Conservation (phyloP, 306 rosid species). For the Mimosa bimucronata region DNA sequence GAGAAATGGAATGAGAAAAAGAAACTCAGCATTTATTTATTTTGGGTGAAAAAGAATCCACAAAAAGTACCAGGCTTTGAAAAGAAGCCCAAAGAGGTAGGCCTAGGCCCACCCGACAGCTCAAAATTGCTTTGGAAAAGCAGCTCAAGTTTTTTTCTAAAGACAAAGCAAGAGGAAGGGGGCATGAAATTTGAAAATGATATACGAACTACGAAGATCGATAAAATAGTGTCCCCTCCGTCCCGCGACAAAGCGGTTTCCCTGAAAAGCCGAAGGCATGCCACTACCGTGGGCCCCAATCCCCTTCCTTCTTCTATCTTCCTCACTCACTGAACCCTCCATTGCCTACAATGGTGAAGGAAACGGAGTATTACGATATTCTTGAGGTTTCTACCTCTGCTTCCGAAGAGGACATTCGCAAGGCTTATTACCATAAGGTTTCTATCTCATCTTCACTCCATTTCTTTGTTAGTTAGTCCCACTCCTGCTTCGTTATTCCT, state of each 20-base stretch:
- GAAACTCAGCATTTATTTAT: not conserved
- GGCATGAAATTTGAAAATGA: not conserved
- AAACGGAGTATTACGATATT: conserved; percentile 82
- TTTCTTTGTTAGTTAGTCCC: not conserved
- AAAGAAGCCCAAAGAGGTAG: not conserved
- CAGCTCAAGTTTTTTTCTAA: not conserved
- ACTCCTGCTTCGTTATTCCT: not conserved
- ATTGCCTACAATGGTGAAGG: conserved; percentile 60
- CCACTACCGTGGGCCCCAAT: conserved; percentile 42
- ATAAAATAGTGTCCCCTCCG: conserved; percentile 66
- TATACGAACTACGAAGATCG: too few relatives aligned
- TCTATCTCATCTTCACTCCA: not conserved
- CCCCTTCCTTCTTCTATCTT: conserved; percentile 5
- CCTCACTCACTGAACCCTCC: conserved; percentile 6
- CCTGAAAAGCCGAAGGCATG: conserved; percentile 47
- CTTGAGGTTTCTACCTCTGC: conserved; percentile 71
- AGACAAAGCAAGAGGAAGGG: not conserved
- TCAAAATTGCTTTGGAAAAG: conserved; percentile 10
- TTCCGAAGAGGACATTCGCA: conserved; percentile 82
- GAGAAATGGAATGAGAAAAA: not conserved
- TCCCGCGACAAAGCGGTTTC: conserved; percentile 73
- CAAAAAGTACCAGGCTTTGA: not conserved
- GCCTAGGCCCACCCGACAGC: conserved; percentile 32
- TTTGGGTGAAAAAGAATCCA: not conserved
- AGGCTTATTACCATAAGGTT: conserved; percentile 92